Evolutionary conservation across 768 basidiomycete species (phyloP).

Genomic region (Mycena amicta): DNA sequence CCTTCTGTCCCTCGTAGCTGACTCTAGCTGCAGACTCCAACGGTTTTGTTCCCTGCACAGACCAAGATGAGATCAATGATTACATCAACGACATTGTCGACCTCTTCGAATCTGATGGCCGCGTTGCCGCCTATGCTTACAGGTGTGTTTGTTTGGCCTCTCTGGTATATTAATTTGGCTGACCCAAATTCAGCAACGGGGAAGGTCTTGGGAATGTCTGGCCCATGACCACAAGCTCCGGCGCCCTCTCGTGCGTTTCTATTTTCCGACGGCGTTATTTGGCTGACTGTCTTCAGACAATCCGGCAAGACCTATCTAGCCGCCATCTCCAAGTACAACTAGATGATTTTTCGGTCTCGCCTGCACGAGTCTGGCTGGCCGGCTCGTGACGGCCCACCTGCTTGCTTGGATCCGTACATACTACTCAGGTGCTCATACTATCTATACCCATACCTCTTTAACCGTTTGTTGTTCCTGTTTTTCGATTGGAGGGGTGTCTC

Average conservation of each 20-base stretch:
- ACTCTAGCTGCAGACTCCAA: slow-evolving; percentile 32
- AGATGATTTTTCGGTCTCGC: background rate
- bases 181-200: too few species aligned
- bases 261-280: background rate
- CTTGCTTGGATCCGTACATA: background rate
- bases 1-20: background rate
- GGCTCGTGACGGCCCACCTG: slow-evolving; percentile 9
- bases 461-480: background rate
- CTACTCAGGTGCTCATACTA: background rate
- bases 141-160: too few species aligned
- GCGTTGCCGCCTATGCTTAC: slow-evolving; percentile 48
- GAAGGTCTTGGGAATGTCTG: slow-evolving; percentile 48
- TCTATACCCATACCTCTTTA: background rate
- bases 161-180: too few species aligned
- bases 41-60: slow-evolving; percentile 45
- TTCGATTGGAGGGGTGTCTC: background rate
- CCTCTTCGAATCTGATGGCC: slow-evolving; percentile 38
- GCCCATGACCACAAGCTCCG: slow-evolving; percentile 38
- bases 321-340: slow-evolving; percentile 22
- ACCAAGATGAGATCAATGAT: slow-evolving; percentile 44
- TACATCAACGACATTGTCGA: slow-evolving; percentile 44
- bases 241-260: slow-evolving; percentile 15
- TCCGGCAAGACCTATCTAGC: slow-evolving; percentile 19
- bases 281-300: background rate
- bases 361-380: slow-evolving; percentile 2